A percentile compares a stretch with the other conserved stretches of the same genome.
These are phyloP conservation scores for Babjeviella inositovora DNA, from an alignment of 805 yeast genomes.

Conservation along the genomic window DNA sequence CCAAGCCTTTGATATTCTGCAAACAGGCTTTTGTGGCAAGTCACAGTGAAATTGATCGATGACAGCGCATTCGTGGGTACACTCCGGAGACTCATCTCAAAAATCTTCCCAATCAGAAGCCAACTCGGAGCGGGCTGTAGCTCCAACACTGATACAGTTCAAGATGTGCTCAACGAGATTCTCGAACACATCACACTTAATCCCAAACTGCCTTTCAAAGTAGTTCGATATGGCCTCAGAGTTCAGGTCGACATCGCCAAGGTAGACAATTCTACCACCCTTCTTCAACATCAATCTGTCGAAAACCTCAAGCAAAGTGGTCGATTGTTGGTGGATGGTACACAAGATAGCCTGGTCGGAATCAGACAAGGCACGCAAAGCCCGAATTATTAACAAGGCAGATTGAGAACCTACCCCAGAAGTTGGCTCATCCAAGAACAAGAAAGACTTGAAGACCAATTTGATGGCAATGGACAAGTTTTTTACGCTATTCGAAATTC, in stretches of 20 bases:
- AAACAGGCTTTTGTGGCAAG: constrained; percentile 4
- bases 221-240: constrained; percentile 16
- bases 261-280: constrained; percentile 22
- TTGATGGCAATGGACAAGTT: constrained; percentile 12
- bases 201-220: constrained; percentile 20
- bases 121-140: constrained; percentile 28
- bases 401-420: constrained; percentile 14
- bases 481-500: constrained; percentile 11
- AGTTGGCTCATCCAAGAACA: constrained; percentile 16
- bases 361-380: constrained; percentile 14
- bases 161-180: constrained; percentile 30
- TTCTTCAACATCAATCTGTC: constrained; percentile 17
- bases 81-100: constrained; percentile 14
- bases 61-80: constrained; percentile 7
- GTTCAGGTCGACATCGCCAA: constrained; percentile 21
- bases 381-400: constrained; percentile 19
- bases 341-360: constrained; percentile 15
- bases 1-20: constrained; percentile 1
- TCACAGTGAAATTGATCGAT: constrained; percentile 9
- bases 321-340: constrained; percentile 17
- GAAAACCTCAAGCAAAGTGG: constrained; percentile 11
- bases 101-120: constrained; percentile 17
- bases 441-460: constrained; percentile 11
- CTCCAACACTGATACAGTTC: constrained; percentile 29
- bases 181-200: constrained; percentile 3